Base-by-base conservation (phyloP, 108 stramenopile genomes). In the Cyclotella sp. region DNA sequence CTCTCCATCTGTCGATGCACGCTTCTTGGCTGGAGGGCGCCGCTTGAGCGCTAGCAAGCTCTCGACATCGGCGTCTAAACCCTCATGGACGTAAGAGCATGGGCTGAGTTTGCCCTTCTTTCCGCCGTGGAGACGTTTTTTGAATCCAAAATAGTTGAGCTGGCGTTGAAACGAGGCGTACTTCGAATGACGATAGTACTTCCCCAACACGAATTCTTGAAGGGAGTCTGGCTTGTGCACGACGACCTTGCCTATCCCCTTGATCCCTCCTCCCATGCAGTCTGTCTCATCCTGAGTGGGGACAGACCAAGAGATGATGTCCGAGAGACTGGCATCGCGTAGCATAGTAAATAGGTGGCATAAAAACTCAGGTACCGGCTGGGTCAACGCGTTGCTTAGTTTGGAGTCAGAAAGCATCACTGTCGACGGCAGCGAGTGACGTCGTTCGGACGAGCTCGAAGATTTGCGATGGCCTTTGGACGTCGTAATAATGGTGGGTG, bases 101-200 rank as follows among this genome's bases (percentile, higher is more conserved):
- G 86, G 86, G 14, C 71, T 58, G 59, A 86, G 26, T 51, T 83
- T 83, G 3, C 82, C 82, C 72, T 77, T 82, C 54, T 64, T 82
- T 13, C 63, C 59, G 40, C 81, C 81, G 45, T 84, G 81, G 27
- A 82, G 45, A 13, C 73, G 59, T 52, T 87, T 87, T 54, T 84
- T 84, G 73, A 87, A 87, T 16, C 86, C 86, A 60, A 87, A 87
- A 81, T 85, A 84, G 68, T 87, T 87, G 43, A 87, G 66, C 69
- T 87, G 86, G 0, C 86, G 52, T 63, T 87, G 86, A 29, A 87
- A 87, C 24, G 72, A 74, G 9, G 84, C 49, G 60, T 82, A 87
- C 57, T 78, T 68, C 27, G 84, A 84, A 68, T 87, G 86, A 27
- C 86, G 81, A 51, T 84, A 87, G 59, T 87, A 87, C 26, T 67